Evolutionary conservation across 225 moss, liverwort and hornwort species (phyloP).

Genomic region (Pseudisothecium myosuroides): DNA sequence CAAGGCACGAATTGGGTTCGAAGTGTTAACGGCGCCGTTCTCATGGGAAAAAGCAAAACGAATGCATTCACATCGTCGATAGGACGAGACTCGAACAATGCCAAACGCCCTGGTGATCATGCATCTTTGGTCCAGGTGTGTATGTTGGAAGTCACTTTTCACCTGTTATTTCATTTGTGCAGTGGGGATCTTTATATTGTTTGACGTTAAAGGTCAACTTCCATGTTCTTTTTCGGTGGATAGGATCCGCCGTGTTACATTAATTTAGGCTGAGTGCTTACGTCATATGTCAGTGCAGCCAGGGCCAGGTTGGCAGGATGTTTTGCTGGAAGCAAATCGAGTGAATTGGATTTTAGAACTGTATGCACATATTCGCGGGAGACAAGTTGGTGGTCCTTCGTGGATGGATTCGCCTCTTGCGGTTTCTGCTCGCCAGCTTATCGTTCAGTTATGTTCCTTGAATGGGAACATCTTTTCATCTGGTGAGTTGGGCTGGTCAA

Average conservation of each 20-base stretch:
- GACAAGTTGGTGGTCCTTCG: constrained; percentile 55
- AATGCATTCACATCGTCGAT: constrained; percentile 92
- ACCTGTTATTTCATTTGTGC: background rate
- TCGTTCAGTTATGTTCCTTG: constrained; percentile 88
- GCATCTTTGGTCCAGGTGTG: constrained; percentile 79
- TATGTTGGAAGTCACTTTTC: background rate
- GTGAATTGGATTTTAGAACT: constrained; percentile 89
- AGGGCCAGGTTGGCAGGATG: constrained; percentile 94
- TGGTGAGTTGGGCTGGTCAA: constrained; percentile 39
- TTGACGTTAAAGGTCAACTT: background rate
- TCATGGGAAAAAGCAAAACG: constrained; percentile 74
- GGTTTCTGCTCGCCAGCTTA: constrained; percentile 90
- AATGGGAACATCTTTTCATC: constrained; percentile 90
- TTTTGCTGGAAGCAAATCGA: constrained; percentile 72
- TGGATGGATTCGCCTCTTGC: constrained; percentile 97
- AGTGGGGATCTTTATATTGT: background rate
- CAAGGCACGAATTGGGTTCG: constrained; percentile 86
- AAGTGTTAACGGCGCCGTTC: constrained; percentile 61
- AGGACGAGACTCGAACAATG: constrained; percentile 48
- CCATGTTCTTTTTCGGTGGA: background rate
- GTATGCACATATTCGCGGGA: constrained; percentile 69
- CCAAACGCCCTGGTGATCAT: constrained; percentile 86
- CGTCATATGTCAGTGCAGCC: constrained; percentile 47
- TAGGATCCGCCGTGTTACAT: background rate
- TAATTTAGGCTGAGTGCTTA: background rate